Base-by-base conservation (phyloP, 352 stramenopile species). In the Phytophthora hybrid region DNA sequence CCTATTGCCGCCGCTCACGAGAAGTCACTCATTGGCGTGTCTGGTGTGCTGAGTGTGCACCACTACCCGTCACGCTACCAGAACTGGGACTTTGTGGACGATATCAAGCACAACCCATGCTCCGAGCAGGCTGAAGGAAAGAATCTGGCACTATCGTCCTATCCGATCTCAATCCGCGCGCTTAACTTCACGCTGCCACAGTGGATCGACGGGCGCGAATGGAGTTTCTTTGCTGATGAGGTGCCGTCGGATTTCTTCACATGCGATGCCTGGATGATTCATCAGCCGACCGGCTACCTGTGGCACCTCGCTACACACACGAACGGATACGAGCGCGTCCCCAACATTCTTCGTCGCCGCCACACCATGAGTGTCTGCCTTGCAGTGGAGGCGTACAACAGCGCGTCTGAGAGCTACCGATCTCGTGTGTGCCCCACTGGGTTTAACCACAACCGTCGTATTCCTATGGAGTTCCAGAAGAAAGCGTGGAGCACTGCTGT, bases 41-140 rank as follows among this genome's bases (percentile, higher is more conserved):
- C 87, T 0, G 85, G 89, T 32, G 83, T 84, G n/a, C 69, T 96
- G 4, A 93, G 79, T 59, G 77, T 96, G 8, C 87, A 93, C 63
- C 79, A 92, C 63, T 96, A 95, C 60, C 77, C 85, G 21, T 96
- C 88, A 54, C 88, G 89, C 4, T 94, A 93, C 62, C 88, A 95
- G 65, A 95, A 96, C 77, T 96, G 89, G 89, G 88, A 96, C 60
- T 94, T 95, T 67, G 88, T 87, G 4, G 89, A 96, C 58, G 85
- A 95, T 51, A 81, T 93, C 53, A 83, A 90, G 64, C 77, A 89
- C 74, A 95, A 96, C 46, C 89, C 88, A 5, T 91, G 86, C 68
- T 82, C 81, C n/a, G 79, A 87, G 56, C 77, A 54, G 0, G 73
- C 78, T 0, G 53, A 76, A 44, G 59, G 59, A 5, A 62, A 73